Evolutionary conservation across 805 yeast genomes (phyloP).

Genomic region (Candida ponderosae): DNA sequence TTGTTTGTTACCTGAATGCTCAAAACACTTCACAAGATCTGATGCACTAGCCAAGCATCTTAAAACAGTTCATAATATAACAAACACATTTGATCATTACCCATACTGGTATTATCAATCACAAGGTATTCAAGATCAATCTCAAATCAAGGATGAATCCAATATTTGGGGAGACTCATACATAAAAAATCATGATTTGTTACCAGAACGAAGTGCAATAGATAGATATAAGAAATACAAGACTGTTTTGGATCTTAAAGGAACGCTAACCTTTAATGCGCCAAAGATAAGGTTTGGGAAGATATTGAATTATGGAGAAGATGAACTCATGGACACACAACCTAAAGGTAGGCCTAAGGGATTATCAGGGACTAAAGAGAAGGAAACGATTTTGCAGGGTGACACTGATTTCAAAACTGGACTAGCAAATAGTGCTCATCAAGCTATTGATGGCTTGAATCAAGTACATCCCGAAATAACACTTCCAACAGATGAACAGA

Average conservation of each 20-base stretch:
- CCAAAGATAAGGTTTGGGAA: conserved; percentile 11
- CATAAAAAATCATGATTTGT: not conserved
- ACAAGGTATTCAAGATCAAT: too few species aligned
- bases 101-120: not conserved
- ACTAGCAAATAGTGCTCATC: not conserved
- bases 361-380: conserved; percentile 4
- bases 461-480: not conserved
- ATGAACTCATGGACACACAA: conserved; percentile 7
- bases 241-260: not conserved
- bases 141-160: not conserved
- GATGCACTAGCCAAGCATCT: conserved; percentile 62
- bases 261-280: not conserved
- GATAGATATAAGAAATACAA: not conserved
- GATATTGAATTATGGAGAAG: conserved; percentile 10
- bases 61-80: conserved; percentile 47
- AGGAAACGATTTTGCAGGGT: not conserved
- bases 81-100: not conserved
- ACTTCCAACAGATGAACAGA: conserved; percentile 9
- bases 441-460: not conserved
- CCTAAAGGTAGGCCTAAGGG: not conserved
- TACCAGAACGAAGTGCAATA: not conserved
- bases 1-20: conserved; percentile 64
- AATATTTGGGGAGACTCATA: too few species aligned
- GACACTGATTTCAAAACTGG: not conserved
- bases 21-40: conserved; percentile 46